phyloP scores from a whole-genome alignment of 371 early-diverging fungal genomes.

The Rhizomucor miehei region DNA sequence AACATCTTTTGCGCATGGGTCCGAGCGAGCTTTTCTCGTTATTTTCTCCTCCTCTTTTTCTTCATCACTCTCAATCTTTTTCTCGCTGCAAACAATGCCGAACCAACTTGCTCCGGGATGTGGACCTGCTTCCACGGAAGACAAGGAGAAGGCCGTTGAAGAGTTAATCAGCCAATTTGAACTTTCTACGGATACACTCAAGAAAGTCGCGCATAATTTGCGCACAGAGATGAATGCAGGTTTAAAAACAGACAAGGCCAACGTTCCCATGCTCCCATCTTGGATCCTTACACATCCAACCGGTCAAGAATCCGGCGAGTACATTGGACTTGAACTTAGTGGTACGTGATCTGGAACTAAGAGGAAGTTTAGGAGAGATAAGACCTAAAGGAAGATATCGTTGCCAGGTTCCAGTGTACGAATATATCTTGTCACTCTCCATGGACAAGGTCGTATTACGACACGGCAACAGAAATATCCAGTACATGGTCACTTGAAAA shows the following conservation, averaged over 20 bases:
- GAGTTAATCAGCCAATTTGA: conserved; percentile 43
- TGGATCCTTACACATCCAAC: conserved; percentile 59
- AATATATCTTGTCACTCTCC: conserved; percentile 77
- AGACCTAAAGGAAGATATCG: too few relatives aligned
- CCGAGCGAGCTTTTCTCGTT: too few relatives aligned
- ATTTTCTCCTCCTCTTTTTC: too few relatives aligned
- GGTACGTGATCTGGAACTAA: conserved; percentile 47
- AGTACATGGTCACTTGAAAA: conserved; percentile 75
- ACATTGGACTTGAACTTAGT: conserved; percentile 89
- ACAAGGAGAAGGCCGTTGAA: conserved; percentile 9
- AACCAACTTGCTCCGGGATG: conserved; percentile 1
- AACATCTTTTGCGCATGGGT: too few relatives aligned
- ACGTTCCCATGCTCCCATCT: conserved; percentile 67
- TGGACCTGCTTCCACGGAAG: conserved; percentile 1
- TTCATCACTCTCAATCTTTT: too few relatives aligned
- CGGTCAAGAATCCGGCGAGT: conserved; percentile 83
- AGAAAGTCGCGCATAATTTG: conserved; percentile 55
- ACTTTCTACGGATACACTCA: conserved; percentile 45
- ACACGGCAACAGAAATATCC: conserved; percentile 76
- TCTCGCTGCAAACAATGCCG: too few relatives aligned
- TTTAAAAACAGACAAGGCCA: conserved; percentile 47
- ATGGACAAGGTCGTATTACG: conserved; percentile 64
- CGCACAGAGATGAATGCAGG: conserved; percentile 69
- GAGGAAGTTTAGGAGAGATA: too few relatives aligned
- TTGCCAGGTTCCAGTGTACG: conserved; percentile 73